Conservation (phyloP, 768 basidiomycete genomes). For the Dioszegia hungarica region DNA sequence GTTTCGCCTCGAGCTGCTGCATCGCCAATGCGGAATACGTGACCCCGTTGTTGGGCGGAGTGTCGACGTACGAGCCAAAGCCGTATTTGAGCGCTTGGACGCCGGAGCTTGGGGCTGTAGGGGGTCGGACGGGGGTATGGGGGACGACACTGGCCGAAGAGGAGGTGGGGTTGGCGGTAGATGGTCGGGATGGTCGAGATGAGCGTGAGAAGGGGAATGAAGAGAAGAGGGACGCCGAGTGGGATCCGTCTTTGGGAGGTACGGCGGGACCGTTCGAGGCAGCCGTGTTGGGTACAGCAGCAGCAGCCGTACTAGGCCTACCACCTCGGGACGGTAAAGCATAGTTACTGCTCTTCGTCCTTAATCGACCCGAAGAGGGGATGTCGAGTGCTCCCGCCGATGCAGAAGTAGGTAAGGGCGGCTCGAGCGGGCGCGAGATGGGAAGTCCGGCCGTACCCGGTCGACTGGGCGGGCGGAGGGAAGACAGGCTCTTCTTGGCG, state of each 20-base stretch:
- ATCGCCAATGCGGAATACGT: not conserved
- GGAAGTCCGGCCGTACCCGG: not conserved
- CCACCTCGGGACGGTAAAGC: no score
- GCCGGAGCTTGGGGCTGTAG: not conserved
- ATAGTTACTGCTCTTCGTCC: not conserved
- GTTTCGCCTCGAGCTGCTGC: not conserved
- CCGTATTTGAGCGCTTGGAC: not conserved
- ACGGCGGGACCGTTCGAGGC: no score
- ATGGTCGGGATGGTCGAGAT: no score
- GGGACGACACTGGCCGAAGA: not conserved
- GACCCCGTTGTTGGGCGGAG: not conserved
- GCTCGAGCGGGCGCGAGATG: not conserved
- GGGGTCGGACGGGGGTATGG: not conserved
- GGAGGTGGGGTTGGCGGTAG: conserved; percentile 1
- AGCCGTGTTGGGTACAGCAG: no score
- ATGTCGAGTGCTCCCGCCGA: not conserved
- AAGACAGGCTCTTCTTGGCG: conserved; percentile 3
- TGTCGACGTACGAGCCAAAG: not conserved
- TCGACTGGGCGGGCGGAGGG: conserved; percentile 3
- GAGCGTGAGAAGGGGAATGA: no score
- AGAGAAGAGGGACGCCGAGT: no score
- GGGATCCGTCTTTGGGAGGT: no score
- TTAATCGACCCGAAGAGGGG: not conserved
- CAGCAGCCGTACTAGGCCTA: not conserved
- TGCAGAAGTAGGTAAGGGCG: not conserved